Conservation (phyloP, 192 early-diverging fungal genomes). For the Coemansia sp. region DNA sequence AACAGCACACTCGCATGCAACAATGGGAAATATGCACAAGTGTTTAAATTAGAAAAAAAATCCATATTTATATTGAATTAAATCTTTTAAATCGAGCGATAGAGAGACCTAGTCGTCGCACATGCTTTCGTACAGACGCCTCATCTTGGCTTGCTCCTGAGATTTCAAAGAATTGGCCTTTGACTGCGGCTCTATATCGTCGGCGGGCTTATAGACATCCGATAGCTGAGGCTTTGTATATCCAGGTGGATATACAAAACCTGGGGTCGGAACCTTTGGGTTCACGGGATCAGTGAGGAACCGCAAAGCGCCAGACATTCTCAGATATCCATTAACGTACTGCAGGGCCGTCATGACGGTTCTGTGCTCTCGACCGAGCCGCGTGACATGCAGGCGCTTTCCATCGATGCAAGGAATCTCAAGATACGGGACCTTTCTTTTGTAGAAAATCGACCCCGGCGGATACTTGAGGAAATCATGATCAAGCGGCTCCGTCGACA, state of each 20-base stretch:
- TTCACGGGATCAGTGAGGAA: neutral
- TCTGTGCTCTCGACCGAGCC: slow-evolving; percentile 3
- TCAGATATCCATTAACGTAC: slow-evolving; percentile 19
- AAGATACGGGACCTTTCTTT: slow-evolving; percentile 20
- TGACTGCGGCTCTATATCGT: neutral
- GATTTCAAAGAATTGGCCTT: neutral
- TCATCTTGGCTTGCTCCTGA: neutral
- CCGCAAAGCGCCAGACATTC: slow-evolving; percentile 4
- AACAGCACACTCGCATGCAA: too few relatives aligned
- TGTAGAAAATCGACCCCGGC: slow-evolving; percentile 29
- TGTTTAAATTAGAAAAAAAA: too few relatives aligned
- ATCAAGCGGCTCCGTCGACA: slow-evolving; percentile 6
- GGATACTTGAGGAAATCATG: slow-evolving; percentile 1
- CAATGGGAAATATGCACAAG: too few relatives aligned
- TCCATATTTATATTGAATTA: neutral
- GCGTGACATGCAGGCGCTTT: slow-evolving; percentile 10
- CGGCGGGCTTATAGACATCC: neutral
- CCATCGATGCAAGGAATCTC: slow-evolving; percentile 34
- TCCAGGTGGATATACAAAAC: neutral
- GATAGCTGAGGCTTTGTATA: neutral
- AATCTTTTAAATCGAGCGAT: neutral
- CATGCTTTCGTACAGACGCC: neutral
- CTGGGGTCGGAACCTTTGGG: neutral
- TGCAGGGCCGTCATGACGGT: slow-evolving; percentile 15
- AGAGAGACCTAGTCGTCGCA: neutral